A percentile compares a stretch with the other conserved stretches of the same genome.
phyloP scores from a whole-genome alignment of 2,329 filamentous ascomycete species.

The Truncatella angustata region DNA sequence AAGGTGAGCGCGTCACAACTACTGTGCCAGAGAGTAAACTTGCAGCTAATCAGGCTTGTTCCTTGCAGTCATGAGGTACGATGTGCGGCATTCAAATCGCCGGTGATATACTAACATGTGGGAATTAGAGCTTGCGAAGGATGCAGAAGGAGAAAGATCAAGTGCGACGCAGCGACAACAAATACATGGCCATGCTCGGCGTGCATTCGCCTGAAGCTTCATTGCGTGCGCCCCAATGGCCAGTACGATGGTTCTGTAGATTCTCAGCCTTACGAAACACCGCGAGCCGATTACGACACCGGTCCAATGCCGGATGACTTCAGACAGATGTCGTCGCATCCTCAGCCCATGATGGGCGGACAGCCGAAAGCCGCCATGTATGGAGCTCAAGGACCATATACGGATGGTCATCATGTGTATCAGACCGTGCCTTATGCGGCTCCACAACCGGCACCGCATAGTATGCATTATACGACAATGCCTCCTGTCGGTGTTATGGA shows the following conservation, averaged over 20 bases:
- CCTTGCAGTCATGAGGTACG: slow-evolving; percentile 10
- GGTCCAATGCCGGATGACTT: slow-evolving; percentile 43
- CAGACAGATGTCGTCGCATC: slow-evolving; percentile 53
- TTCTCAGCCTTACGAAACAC: slow-evolving; percentile 47
- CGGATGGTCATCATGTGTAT: slow-evolving; percentile 43
- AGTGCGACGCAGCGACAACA: slow-evolving; percentile 94
- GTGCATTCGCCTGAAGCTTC: slow-evolving; percentile 86
- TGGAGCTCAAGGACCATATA: slow-evolving; percentile 47
- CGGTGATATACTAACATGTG: slow-evolving; percentile 31
- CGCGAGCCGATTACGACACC: slow-evolving; percentile 40
- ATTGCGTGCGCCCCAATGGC: slow-evolving; percentile 86
- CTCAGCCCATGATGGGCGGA: slow-evolving; percentile 42
- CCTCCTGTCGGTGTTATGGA: slow-evolving; percentile 50
- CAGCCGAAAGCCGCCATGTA: slow-evolving; percentile 46
- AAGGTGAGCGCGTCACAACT: too few species aligned
- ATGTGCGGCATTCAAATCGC: neutral
- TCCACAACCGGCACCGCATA: slow-evolving; percentile 41
- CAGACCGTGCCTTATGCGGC: slow-evolving; percentile 47
- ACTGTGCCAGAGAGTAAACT: too few species aligned
- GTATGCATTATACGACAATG: slow-evolving; percentile 54
- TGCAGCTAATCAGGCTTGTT: neutral
- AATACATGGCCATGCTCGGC: slow-evolving; percentile 98
- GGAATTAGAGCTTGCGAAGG: slow-evolving; percentile 98
- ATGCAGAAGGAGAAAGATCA: slow-evolving; percentile 92
- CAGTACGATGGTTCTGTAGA: slow-evolving; percentile 63